Conservation (phyloP, 2,329 filamentous ascomycete species). For the Paecilomyces variotii region DNA sequence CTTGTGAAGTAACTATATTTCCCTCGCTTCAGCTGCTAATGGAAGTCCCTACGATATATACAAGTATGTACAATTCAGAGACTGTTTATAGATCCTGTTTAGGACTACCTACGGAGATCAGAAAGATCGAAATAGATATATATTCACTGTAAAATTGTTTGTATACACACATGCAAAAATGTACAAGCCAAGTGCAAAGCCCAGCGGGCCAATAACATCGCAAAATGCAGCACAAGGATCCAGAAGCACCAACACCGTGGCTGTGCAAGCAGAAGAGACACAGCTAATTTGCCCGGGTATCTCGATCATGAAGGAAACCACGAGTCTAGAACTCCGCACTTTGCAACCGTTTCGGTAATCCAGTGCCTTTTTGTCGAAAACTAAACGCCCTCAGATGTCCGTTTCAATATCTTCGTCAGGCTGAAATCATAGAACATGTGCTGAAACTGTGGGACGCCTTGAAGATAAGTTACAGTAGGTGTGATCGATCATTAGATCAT, state of each 20-base stretch:
- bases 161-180: not conserved
- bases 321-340: not conserved
- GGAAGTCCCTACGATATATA: too few species aligned
- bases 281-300: not conserved
- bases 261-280: not conserved
- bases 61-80: too few species aligned
- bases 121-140: too few species aligned
- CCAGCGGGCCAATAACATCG: not conserved
- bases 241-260: not conserved
- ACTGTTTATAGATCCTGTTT: too few species aligned
- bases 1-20: too few species aligned
- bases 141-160: not conserved
- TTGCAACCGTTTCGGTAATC: not conserved
- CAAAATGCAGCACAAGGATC: not conserved
- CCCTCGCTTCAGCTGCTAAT: too few species aligned
- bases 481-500: not conserved
- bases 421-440: not conserved
- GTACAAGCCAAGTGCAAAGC: not conserved
- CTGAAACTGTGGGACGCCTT: not conserved
- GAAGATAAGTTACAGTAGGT: not conserved
- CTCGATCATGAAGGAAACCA: not conserved
- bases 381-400: not conserved
- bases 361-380: not conserved
- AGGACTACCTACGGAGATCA: too few species aligned
- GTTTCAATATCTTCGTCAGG: not conserved